Evolutionary conservation across 2,329 filamentous ascomycete species (phyloP), one percentile per base, ranked within the genome.

Genomic region (Eutypa lata): DNA sequence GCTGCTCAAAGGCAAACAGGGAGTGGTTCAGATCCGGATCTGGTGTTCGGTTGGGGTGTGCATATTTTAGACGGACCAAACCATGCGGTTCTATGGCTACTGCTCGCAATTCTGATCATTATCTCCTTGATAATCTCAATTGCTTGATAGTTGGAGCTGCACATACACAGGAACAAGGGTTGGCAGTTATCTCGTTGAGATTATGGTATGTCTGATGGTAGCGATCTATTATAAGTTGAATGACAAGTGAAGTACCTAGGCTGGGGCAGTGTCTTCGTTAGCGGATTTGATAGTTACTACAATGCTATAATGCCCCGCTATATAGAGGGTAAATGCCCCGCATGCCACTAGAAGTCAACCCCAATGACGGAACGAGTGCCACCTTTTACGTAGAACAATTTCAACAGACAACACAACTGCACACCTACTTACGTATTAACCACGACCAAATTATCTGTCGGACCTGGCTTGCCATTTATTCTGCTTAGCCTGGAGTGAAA

Each of bases 111-210:
- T 14, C 8, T 7, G 7, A 24, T 31, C 14, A 14, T 28, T 11
- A 24, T 31, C 11, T 18, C 19, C 18, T 24, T 37, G n/a, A 7
- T 38, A n/a, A 21, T 18, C 6, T 49, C 47, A n/a, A n/a, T 5
- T n/a, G 26, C 18, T n/a, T 49, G 47, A 21, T 49, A 18, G 5
- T 49, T 11, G 47, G 47, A 5, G 24, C 37, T 22, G 47, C 28
- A 37, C n/a, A 22, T 4, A 49, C 47, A 5, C 47, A 49, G 38
- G 47, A 49, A 31, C 47, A 49, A 16, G 28, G n/a, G n/a, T n/a
- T n/a, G 31, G 31, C 31, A 35, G 31, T 35, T 35, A 8, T 35
- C 31, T 35, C 31, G 8, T 35, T 7, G 31, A 7, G 31, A 35
- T 35, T 14, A 14, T 35, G 31, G 31, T 14, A 7, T 35, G 8